Percentiles rank a stretch among this genome's conserved stretches.
Evolutionary conservation across 1,139 yeast species (phyloP).

Genomic region (Hansenula sp.): DNA sequence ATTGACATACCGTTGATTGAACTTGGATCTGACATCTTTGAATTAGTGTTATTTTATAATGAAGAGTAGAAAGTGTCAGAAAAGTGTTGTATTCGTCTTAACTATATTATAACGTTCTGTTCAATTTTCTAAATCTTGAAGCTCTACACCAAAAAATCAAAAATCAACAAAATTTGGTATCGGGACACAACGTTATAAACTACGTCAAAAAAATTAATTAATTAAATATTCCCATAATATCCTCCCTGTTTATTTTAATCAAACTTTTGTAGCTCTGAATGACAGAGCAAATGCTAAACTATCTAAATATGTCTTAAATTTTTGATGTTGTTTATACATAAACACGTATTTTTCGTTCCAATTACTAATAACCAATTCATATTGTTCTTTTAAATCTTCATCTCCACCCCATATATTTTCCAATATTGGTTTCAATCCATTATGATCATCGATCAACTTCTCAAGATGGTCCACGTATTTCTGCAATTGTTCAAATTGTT

Average conservation of each 20-base stretch:
- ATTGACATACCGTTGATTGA: constrained; percentile 40
- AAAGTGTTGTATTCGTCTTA: no score
- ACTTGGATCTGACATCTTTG: constrained; percentile 48
- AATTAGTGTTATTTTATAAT: background rate
- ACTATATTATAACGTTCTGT: no score
- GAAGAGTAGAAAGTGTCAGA: no score
- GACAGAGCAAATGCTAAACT: constrained; percentile 23
- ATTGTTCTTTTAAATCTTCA: constrained; percentile 10
- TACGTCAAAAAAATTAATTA: background rate
- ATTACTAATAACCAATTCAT: constrained; percentile 30
- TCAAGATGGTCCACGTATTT: constrained; percentile 27
- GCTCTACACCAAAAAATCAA: no score
- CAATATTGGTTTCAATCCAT: constrained; percentile 26
- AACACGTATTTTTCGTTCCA: constrained; percentile 35
- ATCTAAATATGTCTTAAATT: constrained; percentile 26
- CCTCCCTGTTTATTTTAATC: background rate
- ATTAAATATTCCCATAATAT: background rate
- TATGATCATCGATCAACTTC: constrained; percentile 29
- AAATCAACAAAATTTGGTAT: no score
- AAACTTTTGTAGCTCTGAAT: constrained; percentile 16
- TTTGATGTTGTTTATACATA: constrained; percentile 28
- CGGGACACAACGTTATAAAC: no score
- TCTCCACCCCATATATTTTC: constrained; percentile 32
- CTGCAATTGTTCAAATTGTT: constrained; percentile 28
- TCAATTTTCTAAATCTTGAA: constrained; percentile 9